phyloP scores from a whole-genome alignment of 2,329 filamentous ascomycete species.

The Fonsecaea nubica region DNA sequence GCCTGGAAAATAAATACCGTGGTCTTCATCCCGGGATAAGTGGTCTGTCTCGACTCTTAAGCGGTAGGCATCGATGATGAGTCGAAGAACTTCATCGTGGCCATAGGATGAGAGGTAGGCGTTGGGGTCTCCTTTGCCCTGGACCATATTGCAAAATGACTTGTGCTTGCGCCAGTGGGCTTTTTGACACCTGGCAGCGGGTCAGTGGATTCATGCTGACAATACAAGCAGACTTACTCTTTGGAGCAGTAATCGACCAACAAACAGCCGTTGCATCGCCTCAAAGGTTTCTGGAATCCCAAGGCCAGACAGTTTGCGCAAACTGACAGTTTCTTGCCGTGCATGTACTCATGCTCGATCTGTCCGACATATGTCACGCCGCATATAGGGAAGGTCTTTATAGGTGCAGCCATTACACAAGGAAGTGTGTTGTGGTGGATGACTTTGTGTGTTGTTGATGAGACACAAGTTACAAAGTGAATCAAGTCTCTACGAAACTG shows the following conservation, averaged over 20 bases:
- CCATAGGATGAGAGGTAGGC: conserved; percentile 39
- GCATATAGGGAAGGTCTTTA: conserved; percentile 35
- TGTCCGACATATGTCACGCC: conserved; percentile 34
- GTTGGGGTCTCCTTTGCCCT: conserved; percentile 38
- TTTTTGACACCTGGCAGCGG: conserved; percentile 39
- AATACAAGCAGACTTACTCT: conserved; percentile 25
- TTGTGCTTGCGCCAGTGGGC: conserved; percentile 42
- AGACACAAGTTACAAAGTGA: neutral
- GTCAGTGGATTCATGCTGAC: conserved; percentile 2
- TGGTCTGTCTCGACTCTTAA: conserved; percentile 43
- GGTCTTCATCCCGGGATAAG: conserved; percentile 39
- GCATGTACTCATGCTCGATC: conserved; percentile 41
- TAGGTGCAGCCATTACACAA: neutral
- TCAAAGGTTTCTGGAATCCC: conserved; percentile 40
- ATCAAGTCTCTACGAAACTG: neutral
- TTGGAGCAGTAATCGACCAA: conserved; percentile 40
- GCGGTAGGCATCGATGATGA: conserved; percentile 44
- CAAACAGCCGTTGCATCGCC: conserved; percentile 36
- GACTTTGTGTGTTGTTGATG: neutral
- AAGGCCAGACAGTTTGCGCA: conserved; percentile 38
- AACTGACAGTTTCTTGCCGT: conserved; percentile 37
- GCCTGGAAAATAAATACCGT: conserved; percentile 37
- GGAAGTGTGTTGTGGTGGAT: neutral
- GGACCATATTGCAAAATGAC: conserved; percentile 38
- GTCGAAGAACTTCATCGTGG: conserved; percentile 38